Evolutionary conservation across 2,329 filamentous ascomycete species (phyloP), one percentile per base, ranked within the genome.

Genomic region (Pseudogymnoascus sp.): DNA sequence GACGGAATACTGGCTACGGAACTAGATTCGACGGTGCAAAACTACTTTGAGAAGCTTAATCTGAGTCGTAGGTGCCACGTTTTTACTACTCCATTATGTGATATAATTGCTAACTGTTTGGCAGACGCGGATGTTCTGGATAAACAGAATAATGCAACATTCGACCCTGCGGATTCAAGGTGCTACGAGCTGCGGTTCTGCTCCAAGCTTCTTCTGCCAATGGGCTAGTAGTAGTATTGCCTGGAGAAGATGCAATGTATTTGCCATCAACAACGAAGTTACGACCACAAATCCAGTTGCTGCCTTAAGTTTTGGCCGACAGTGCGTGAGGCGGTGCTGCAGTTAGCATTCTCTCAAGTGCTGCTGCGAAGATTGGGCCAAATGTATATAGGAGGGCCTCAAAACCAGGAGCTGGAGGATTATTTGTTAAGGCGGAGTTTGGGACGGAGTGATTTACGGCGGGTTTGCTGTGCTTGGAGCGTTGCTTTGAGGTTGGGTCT

Each of bases 21-120:
- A 31, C 78, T 80, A 21, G 73, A 77, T 48, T 75, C 77, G 7
- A 70, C 73, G 1, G 72, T 83, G 29, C 71, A 72, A 35, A 73
- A 75, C 25, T 87, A 83, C 65, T 87, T 86, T 67, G 75, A 82
- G 59, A 75, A 75, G 31, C 73, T 87, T 35, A 78, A 82, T 63
- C 73, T 87, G 1, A 82, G 81, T 61, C 82, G 84, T 86, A 74
- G 75, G 82, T 77, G 35, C 1, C 4, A 2, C 12, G 1, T 36
- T 13, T 39, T 39, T 8, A n/a, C 21, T 12, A 9, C n/a, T 15
- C 5, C 35, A 45, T 18, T 48, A 8, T 31, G 59, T 36, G 27
- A 15, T 33, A 18, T 21, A 18, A 37, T 18, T 18, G 25, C 65
- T 70, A 64, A 68, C 36, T 45, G 5, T 3, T 7, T 5, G 15